These are phyloP conservation scores for Echeveria elegans DNA, from an alignment of 164 flowering plant genomes.

Conservation along the genomic window DNA sequence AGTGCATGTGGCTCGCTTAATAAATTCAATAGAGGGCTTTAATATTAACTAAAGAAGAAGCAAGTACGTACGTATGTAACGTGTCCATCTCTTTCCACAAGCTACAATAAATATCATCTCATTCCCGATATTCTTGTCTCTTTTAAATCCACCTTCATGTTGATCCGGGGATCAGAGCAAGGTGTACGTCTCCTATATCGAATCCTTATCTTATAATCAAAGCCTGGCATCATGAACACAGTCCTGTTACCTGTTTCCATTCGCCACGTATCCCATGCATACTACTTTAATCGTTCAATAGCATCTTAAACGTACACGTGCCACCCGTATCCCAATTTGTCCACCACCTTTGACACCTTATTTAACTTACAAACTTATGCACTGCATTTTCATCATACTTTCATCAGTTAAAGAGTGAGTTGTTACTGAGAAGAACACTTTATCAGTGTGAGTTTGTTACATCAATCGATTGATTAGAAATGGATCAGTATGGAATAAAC, in stretches of 20 bases:
- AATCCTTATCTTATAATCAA: neutral
- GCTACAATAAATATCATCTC: neutral
- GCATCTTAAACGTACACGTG: neutral
- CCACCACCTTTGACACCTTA: neutral
- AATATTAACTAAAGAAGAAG: too few species aligned
- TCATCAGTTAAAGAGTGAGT: neutral
- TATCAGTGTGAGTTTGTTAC: neutral
- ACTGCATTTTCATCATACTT: neutral
- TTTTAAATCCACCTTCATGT: neutral
- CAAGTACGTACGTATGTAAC: too few species aligned
- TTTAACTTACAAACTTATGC: neutral
- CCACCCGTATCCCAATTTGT: neutral
- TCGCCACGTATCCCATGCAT: neutral
- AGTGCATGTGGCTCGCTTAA: neutral
- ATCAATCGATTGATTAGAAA: neutral
- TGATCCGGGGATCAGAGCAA: neutral
- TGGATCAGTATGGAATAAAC: slow-evolving; percentile 22
- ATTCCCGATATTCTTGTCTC: neutral
- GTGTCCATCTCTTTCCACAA: slow-evolving; percentile 1
- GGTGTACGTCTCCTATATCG: neutral
- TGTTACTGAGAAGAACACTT: neutral
- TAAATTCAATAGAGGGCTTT: neutral
- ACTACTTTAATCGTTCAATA: neutral
- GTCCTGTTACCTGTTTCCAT: neutral
- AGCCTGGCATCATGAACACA: neutral